These are phyloP conservation scores for Tylopilus sp. DNA, from an alignment of 1,284 basidiomycete genomes.

Conservation along the genomic window DNA sequence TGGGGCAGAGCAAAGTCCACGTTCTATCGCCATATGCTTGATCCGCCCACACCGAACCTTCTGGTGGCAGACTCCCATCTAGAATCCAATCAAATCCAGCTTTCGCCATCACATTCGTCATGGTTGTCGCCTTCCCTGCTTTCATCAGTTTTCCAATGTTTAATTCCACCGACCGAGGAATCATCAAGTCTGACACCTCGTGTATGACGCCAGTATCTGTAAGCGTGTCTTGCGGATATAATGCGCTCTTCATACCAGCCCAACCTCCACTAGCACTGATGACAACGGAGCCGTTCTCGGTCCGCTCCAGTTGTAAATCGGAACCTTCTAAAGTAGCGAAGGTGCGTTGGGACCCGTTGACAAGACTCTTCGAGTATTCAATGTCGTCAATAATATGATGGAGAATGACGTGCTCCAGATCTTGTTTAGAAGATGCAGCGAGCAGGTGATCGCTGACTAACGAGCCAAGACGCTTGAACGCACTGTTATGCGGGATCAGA, in stretches of 20 bases:
- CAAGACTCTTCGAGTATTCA: constrained; percentile 68
- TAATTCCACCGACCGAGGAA: constrained; percentile 86
- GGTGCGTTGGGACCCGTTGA: constrained; percentile 63
- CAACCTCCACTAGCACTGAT: constrained; percentile 73
- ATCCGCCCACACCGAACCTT: constrained; percentile 59
- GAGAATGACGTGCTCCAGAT: constrained; percentile 78
- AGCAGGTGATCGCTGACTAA: constrained; percentile 89
- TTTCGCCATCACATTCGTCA: constrained; percentile 80
- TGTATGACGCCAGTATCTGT: constrained; percentile 93
- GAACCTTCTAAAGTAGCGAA: constrained; percentile 74
- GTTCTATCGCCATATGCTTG: constrained; percentile 49
- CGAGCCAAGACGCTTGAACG: constrained; percentile 81
- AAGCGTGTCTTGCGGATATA: constrained; percentile 63
- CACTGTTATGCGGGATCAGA: constrained; percentile 85
- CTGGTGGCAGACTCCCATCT: constrained; percentile 77
- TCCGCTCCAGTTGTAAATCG: constrained; percentile 61
- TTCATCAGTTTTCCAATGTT: constrained; percentile 87
- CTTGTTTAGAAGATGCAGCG: constrained; percentile 68
- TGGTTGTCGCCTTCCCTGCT: constrained; percentile 85
- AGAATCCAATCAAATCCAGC: constrained; percentile 89
- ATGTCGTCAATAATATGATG: constrained; percentile 84
- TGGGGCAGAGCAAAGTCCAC: constrained; percentile 88
- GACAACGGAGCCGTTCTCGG: constrained; percentile 48
- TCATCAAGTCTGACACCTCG: constrained; percentile 82
- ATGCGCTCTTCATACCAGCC: constrained; percentile 61